Base-by-base conservation (phyloP, 352 stramenopile species). In the Phytopythium oedochilum region DNA sequence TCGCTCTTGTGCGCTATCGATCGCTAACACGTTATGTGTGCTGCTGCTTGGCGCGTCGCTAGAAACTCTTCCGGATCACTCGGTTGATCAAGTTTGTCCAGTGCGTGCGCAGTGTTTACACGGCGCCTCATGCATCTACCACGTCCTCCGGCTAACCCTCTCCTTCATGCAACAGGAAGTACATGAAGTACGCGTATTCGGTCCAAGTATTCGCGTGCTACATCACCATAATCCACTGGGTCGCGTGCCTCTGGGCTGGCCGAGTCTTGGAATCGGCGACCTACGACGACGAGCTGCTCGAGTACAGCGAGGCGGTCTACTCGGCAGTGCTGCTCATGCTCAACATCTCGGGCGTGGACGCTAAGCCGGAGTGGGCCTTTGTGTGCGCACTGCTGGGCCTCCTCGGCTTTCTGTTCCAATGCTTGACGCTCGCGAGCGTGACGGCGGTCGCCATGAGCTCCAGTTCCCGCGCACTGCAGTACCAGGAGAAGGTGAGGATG, bases 31-130 rank as follows among this genome's bases (percentile, higher is more conserved):
- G 60, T 47, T 38, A 5, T 17, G 48, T 50, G 20, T 31, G 50
- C 23, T 52, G 2, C 23, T 55, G 35, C 20, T 3, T 15, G 1
- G 2, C 36, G 36, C 5, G 15, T 23, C 51, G 15, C 12, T 26
- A 86, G 75, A 86, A 83, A 86, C 71, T 86, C 25, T 82, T 86
- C 58, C 75, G 75, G 12, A 61, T 86, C 35, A 60, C 72, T 52
- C 65, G 75, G 4, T 58, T 86, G 44, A 80, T 86, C 60, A 82
- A 83, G 42, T 86, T 86, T 49, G 75, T 86, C 25, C 72, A 83
- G 75, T 86, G 68, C 60, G 62, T 58, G 26, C 8, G 23, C 36
- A 17, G 15, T n/a, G n/a, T n/a, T n/a, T n/a, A n/a, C n/a, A n/a
- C n/a, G n/a, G n/a, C n/a, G n/a, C n/a, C n/a, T n/a, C n/a, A n/a